Evolutionary conservation across 2,329 filamentous ascomycete genomes (phyloP).

Genomic region (Verticillium alfalfae): DNA sequence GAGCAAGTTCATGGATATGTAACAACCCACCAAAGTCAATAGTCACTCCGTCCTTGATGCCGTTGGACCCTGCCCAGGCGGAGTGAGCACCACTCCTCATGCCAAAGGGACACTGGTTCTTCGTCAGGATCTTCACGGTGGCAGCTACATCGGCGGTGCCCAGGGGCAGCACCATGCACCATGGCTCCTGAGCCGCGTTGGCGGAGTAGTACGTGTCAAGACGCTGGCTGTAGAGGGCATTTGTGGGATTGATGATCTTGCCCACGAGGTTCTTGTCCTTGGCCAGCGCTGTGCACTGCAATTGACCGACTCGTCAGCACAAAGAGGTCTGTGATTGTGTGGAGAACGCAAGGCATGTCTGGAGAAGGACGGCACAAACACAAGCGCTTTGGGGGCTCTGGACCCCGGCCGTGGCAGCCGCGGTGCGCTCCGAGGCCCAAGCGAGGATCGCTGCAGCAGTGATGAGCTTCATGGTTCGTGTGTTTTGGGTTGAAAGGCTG

Average conservation of each 20-base stretch:
- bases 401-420: neutral
- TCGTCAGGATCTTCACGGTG: conserved; percentile 1
- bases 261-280: conserved; percentile 13
- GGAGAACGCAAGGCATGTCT: neutral
- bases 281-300: conserved; percentile 16
- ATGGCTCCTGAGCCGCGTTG: conserved; percentile 5
- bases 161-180: conserved; percentile 7
- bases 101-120: conserved; percentile 2
- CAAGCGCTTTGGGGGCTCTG: conserved; percentile 3
- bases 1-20: conserved; percentile 1
- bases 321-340: too few relatives aligned
- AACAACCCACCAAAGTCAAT: conserved; percentile 12
- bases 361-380: neutral
- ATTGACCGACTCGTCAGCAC: conserved; percentile 1
- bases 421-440: neutral
- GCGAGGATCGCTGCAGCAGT: conserved; percentile 2
- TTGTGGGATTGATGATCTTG: conserved; percentile 2
- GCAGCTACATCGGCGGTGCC: conserved; percentile 2
- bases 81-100: conserved; percentile 7
- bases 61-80: conserved; percentile 2
- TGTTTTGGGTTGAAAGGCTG: neutral
- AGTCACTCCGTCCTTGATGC: conserved; percentile 6
- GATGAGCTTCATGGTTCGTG: conserved; percentile 2
- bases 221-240: conserved; percentile 3
- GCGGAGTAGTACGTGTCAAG: conserved; percentile 7